Conservation (phyloP, 192 early-diverging fungal genomes). For the Podila epigama region DNA sequence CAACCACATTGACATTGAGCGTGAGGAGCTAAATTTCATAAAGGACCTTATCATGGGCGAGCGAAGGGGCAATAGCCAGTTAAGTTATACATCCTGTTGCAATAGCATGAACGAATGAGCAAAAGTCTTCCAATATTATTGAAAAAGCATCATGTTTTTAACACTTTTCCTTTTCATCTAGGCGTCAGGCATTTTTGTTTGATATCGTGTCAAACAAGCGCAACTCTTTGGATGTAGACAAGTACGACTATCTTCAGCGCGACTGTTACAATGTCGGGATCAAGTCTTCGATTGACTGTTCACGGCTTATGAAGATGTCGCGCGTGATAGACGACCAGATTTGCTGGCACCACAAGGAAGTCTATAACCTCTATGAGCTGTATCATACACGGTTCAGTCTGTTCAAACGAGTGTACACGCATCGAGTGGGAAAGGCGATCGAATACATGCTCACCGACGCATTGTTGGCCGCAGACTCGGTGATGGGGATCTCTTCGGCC, state of each 20-base stretch:
- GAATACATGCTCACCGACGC: conserved; percentile 94
- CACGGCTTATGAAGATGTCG: conserved; percentile 78
- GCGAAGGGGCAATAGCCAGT: conserved; percentile 52
- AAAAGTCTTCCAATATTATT: too few relatives aligned
- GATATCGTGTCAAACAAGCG: conserved; percentile 97
- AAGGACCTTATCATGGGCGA: conserved; percentile 77
- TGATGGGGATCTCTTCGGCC: conserved; percentile 66
- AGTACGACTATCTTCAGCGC: conserved; percentile 82
- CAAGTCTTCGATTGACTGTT: conserved; percentile 53
- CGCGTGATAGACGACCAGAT: conserved; percentile 92
- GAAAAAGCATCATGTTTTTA: neutral
- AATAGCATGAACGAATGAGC: too few relatives aligned
- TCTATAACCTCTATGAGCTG: conserved; percentile 86
- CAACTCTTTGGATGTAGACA: conserved; percentile 95
- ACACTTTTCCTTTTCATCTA: neutral
- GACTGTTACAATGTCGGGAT: conserved; percentile 85
- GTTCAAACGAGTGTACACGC: conserved; percentile 88
- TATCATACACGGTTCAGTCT: conserved; percentile 84
- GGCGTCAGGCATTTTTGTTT: conserved; percentile 77
- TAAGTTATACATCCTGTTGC: too few relatives aligned
- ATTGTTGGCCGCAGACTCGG: conserved; percentile 79
- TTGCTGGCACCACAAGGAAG: conserved; percentile 90
- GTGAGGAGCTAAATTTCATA: conserved; percentile 66
- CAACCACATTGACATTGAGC: conserved; percentile 71
- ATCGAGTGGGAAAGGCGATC: conserved; percentile 79